Conservation (phyloP, 805 yeast genomes). For the Lachancea fermentati region DNA sequence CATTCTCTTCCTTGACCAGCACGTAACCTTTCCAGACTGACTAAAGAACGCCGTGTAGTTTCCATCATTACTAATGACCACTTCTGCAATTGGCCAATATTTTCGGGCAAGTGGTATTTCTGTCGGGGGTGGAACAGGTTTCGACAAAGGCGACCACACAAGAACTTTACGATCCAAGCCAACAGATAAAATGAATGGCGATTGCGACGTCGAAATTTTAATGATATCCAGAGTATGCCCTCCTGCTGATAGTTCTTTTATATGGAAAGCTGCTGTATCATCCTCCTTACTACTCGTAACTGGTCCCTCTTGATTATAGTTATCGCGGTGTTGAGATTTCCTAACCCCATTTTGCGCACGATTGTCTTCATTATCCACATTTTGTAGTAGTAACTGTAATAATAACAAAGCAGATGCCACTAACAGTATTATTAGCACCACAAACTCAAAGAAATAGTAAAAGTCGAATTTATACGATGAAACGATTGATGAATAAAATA, state of each 20-base stretch:
- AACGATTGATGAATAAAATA: constrained; percentile 20
- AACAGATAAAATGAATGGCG: constrained; percentile 60
- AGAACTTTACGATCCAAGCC: constrained; percentile 69
- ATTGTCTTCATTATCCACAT: background rate
- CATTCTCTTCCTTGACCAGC: constrained; percentile 53
- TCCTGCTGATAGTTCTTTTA: constrained; percentile 40
- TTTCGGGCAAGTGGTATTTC: constrained; percentile 38
- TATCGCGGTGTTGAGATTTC: no score
- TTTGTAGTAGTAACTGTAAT: constrained; percentile 32
- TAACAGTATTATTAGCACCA: constrained; percentile 45
- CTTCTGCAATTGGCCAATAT: constrained; percentile 58
- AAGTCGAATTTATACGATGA: constrained; percentile 42
- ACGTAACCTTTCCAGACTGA: constrained; percentile 46
- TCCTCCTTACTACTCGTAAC: constrained; percentile 1
- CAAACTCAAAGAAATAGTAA: constrained; percentile 51
- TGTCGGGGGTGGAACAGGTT: constrained; percentile 43
- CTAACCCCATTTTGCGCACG: background rate
- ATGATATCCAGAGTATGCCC: constrained; percentile 62
- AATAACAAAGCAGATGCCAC: constrained; percentile 43
- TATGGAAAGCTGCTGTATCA: constrained; percentile 11
- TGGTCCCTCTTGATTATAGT: no score
- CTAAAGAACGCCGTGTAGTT: constrained; percentile 51
- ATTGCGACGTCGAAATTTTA: constrained; percentile 49
- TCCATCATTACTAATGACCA: constrained; percentile 54
- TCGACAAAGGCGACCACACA: constrained; percentile 65